Evolutionary conservation across 768 basidiomycete species (phyloP).

Genomic region (Cystobasidiopsis lactophilus): DNA sequence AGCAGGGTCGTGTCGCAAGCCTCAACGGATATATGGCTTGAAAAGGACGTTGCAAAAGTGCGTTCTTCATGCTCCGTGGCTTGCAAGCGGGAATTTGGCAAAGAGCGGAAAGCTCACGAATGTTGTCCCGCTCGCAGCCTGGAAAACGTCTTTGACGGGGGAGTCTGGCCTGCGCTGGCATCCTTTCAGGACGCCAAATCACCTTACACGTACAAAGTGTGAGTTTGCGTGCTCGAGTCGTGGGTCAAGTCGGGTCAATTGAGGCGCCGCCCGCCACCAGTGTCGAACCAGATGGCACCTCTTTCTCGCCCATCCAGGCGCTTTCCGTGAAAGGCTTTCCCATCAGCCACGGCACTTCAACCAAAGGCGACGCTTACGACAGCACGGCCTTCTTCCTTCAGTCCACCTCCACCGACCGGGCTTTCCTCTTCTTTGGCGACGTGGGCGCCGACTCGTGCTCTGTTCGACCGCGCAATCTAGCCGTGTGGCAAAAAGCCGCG

Average conservation of each 20-base stretch:
- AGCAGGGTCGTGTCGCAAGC: neutral
- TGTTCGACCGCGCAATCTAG: conserved; percentile 36
- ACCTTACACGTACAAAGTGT: conserved; percentile 36
- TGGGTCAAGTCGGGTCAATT: conserved; percentile 26
- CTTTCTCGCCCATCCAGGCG: conserved; percentile 35
- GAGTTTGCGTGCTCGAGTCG: conserved; percentile 43
- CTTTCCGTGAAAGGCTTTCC: conserved; percentile 37
- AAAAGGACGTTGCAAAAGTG: neutral
- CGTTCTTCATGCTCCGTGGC: too few relatives aligned
- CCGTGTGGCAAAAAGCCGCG: conserved; percentile 67
- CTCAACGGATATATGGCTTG: neutral
- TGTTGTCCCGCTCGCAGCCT: neutral
- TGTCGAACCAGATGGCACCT: conserved; percentile 27
- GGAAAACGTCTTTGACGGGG: conserved; percentile 36
- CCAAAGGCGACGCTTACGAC: conserved; percentile 32
- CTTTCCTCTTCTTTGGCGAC: conserved; percentile 87
- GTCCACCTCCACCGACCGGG: conserved; percentile 33
- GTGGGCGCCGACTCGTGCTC: conserved; percentile 61
- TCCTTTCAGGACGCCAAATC: conserved; percentile 37
- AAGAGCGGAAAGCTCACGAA: too few relatives aligned
- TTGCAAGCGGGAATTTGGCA: too few relatives aligned
- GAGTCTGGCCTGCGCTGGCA: conserved; percentile 68
- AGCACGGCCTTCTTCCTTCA: conserved; percentile 71
- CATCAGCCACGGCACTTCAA: conserved; percentile 49
- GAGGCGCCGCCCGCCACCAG: neutral